Evolutionary conservation across 108 stramenopile genomes (phyloP).

Genomic region (Nannochloropsis granulata): DNA sequence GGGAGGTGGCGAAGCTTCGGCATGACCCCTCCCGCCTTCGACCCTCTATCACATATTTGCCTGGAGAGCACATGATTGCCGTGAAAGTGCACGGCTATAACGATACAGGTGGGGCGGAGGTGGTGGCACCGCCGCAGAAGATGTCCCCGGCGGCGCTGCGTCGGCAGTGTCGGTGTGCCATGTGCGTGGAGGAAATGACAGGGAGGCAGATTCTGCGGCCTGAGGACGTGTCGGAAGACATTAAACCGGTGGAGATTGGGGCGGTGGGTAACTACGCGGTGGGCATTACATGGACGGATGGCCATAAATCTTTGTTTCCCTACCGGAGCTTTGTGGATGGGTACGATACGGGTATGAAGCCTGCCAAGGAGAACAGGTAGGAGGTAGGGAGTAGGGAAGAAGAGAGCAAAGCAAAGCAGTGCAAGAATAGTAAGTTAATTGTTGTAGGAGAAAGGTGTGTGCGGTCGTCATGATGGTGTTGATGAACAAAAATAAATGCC

Average conservation of each 20-base stretch:
- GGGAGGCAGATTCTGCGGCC: slow-evolving; percentile 23
- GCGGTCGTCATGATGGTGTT: too few relatives aligned
- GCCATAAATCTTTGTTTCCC: slow-evolving; percentile 36
- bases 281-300: slow-evolving; percentile 38
- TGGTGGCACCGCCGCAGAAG: background rate
- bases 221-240: slow-evolving; percentile 14
- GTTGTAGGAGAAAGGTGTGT: too few relatives aligned
- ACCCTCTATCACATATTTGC: slow-evolving; percentile 7
- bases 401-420: too few relatives aligned
- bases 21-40: background rate
- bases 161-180: slow-evolving; percentile 30
- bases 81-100: background rate
- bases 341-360: background rate
- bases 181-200: slow-evolving; percentile 38
- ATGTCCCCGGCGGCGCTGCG: slow-evolving; percentile 18
- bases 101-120: background rate
- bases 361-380: too few relatives aligned
- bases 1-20: slow-evolving; percentile 17
- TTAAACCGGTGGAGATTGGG: slow-evolving; percentile 24
- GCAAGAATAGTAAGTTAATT: too few relatives aligned
- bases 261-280: slow-evolving; percentile 43
- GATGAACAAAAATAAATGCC: too few relatives aligned
- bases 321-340: slow-evolving; percentile 17
- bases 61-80: slow-evolving; percentile 3
- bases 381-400: too few relatives aligned